A percentile compares a stretch with the other conserved stretches of the same genome.
phyloP scores from a whole-genome alignment of 768 basidiomycete species.

The Thelephora ganbajun region DNA sequence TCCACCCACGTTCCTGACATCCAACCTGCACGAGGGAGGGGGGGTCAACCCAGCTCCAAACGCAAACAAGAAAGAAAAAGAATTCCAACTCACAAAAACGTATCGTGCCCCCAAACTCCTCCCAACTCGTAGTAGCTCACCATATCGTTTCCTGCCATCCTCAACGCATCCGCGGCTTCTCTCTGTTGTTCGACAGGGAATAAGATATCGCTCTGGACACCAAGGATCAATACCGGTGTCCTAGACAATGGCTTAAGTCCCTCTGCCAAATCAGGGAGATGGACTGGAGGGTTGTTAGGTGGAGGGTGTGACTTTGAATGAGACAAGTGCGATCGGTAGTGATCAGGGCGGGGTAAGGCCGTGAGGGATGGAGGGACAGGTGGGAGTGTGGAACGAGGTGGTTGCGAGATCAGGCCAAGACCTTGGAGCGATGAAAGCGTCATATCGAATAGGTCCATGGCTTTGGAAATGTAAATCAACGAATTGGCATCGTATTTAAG shows the following conservation, averaged over 20 bases:
- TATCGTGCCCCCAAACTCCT: slow-evolving; percentile 99
- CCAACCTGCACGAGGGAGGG: slow-evolving; percentile 34
- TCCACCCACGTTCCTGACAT: slow-evolving; percentile 81
- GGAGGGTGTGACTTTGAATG: slow-evolving; percentile 62
- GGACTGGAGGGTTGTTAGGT: slow-evolving; percentile 56
- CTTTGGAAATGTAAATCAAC: slow-evolving; percentile 95
- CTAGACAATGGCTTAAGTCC: slow-evolving; percentile 64
- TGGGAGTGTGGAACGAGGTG: slow-evolving; percentile 13
- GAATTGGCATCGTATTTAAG: slow-evolving; percentile 99
- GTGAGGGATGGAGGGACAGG: slow-evolving; percentile 16
- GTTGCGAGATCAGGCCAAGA: slow-evolving; percentile 36
- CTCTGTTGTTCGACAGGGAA: slow-evolving; percentile 97
- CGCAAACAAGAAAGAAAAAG: not conserved
- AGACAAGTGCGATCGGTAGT: slow-evolving; percentile 19
- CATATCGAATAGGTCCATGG: slow-evolving; percentile 99
- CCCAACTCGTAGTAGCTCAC: slow-evolving; percentile 97
- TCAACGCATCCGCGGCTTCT: slow-evolving; percentile 84
- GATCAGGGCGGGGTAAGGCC: slow-evolving; percentile 10
- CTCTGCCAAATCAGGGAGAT: slow-evolving; percentile 61
- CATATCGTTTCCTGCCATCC: slow-evolving; percentile 74
- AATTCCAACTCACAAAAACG: slow-evolving; percentile 73
- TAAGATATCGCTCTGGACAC: slow-evolving; percentile 92
- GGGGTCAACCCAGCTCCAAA: slow-evolving; percentile 1
- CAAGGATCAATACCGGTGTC: slow-evolving; percentile 77
- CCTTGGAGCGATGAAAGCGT: slow-evolving; percentile 60